Evolutionary conservation across 2,329 filamentous ascomycete species (phyloP).

Genomic region (Fonsecaea erecta): DNA sequence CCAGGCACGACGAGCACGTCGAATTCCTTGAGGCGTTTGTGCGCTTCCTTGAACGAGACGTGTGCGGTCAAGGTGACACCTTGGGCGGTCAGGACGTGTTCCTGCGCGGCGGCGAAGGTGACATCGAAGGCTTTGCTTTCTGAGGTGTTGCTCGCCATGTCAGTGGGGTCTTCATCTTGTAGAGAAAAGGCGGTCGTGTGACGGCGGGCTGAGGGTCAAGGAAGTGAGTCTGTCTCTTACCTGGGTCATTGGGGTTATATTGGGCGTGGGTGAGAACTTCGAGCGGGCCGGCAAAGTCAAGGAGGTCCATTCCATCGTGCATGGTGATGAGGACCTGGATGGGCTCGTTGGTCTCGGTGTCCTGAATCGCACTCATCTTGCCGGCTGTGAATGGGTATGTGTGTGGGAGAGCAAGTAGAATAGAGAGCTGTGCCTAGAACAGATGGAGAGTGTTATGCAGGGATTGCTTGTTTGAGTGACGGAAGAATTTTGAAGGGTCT

Average conservation of each 20-base stretch:
- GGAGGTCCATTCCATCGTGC: conserved; percentile 60
- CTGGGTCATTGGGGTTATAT: conserved; percentile 59
- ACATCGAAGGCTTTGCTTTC: conserved; percentile 60
- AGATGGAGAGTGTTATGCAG: background rate
- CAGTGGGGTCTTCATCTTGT: conserved; percentile 18
- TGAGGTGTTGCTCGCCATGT: conserved; percentile 40
- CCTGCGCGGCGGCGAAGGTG: conserved; percentile 54
- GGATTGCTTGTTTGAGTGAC: background rate
- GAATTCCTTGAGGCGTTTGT: conserved; percentile 73
- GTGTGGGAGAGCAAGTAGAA: background rate
- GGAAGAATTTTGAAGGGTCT: background rate
- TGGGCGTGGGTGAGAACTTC: conserved; percentile 61
- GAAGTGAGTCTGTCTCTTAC: conserved; percentile 41
- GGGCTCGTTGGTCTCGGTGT: conserved; percentile 47
- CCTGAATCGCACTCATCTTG: conserved; percentile 57
- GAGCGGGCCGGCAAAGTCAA: conserved; percentile 63
- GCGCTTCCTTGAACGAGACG: conserved; percentile 77
- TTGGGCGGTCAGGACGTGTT: conserved; percentile 59
- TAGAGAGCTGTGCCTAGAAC: background rate
- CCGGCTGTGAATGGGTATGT: conserved; percentile 24
- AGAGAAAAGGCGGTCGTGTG: conserved; percentile 44
- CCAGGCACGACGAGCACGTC: conserved; percentile 80
- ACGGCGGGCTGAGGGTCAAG: conserved; percentile 32
- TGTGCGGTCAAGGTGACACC: conserved; percentile 74
- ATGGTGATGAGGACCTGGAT: conserved; percentile 67